Evolutionary conservation across 2,329 filamentous ascomycete genomes (phyloP), one percentile per base, ranked within the genome.

Genomic region (Sclerotinia nivalis): DNA sequence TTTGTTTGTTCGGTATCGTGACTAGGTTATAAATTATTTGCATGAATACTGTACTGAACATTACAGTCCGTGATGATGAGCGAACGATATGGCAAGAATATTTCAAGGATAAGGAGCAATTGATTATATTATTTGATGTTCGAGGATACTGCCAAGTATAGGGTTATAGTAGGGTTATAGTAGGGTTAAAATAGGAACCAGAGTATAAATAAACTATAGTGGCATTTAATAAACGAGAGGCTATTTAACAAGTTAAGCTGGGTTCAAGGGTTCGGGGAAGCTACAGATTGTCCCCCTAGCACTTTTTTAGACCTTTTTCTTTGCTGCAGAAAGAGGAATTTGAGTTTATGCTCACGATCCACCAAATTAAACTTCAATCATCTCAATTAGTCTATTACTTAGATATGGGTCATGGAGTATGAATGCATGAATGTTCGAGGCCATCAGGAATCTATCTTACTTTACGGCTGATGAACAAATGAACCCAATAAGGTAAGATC

Each of bases 1-100:
- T 52, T 52, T 52, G 60, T 52, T 64, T 64, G 31, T 52, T 64
- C 47, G 61, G 47, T 52, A 52, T 64, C 31, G 47, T 64, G 60
- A 64, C 60, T 40, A 28, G 60, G 60, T 40, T 52, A 13, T 52
- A 28, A 25, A 52, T 52, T 64, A 28, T 20, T 12, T 64, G 45
- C 45, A 64, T 64, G 34, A 64, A 64, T 18, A 40, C 7, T 18
- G 22, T 20, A 52, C 15, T 50, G 47, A 20, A 40, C 60, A 64
- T 64, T 50, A 47, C 60, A 52, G 37, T 64, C 50, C 31, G 31
- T 40, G 45, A 25, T 37, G 31, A 37, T n/a, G 45, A 50, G 45
- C 45, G 20, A 37, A 62, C 20, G 59, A 49, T 62, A 49, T 45
- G 45, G 45, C 45, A 34, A 62, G 20, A 50, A 49, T 20, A 18